Evolutionary conservation across 192 early-diverging fungal species (phyloP), one percentile per base, ranked within the genome.

Genomic region (Coemansia guatemalensis): DNA sequence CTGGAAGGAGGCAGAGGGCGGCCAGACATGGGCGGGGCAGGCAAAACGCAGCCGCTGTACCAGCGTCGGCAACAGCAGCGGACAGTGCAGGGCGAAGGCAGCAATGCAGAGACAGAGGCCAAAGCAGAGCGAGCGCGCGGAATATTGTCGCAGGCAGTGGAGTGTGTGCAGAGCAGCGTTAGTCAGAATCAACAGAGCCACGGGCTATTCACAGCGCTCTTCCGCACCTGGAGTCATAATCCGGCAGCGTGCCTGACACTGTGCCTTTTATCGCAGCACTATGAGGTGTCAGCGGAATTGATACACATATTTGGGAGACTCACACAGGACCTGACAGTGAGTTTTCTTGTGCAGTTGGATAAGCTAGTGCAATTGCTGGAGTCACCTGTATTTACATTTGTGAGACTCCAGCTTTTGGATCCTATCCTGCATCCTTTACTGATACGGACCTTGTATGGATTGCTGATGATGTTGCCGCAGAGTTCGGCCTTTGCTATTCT

Each of bases 321-420:
- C 54, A 27, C 75, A 47, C 64, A 68, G 21, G 96, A 98, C 67
- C 92, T 98, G 53, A 97, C 94, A 3, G 95, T 99, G 35, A 91
- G 88, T 56, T 83, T 96, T 26, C 74, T 99, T 20, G 93, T 99
- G 33, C 96, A 98, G 68, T 88, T 98, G 24, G 98, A 99, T 69
- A 99, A 98, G 64, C 87, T 99, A 3, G 98, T 99, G 27, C 96
- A 98, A 77, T 82, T 99, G 5, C 69, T 99, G 18, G 98, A 99
- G 74, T 93, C 92, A 1, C 98, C 98, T 8, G 95, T 99, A 17
- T 99, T 99, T 81, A 96, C 96, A 6, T 93, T 90, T 62, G 77
- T 99, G 24, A 85, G 98, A 4, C 74, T 99, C 53, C 95, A 98
- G 75, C 81, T 99, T 7, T 74, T 98, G 33, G 98, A 99, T 55